Evolutionary conservation across 805 yeast species (phyloP), one percentile per base, ranked within the genome.

Genomic region (Pichia kluyveri): DNA sequence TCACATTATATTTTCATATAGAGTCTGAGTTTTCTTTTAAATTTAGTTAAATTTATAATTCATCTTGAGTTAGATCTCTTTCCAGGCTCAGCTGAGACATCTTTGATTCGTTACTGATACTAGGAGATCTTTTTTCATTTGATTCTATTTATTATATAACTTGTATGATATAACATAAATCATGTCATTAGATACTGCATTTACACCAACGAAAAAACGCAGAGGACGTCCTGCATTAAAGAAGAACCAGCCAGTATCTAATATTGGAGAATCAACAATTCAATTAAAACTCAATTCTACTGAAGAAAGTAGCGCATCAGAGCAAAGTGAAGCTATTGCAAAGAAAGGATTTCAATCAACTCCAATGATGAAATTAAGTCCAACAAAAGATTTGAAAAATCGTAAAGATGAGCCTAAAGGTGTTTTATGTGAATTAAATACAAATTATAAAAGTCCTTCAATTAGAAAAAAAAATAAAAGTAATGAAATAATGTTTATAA

Each of bases 301-400:
- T 7, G 40, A 37, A 9, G 34, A 43, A 11, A 41, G 54, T 34
- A 59, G 53, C 51, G 62, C 61, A 9, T 55, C 54, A 18, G 53
- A 54, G 26, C 54, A 57, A 40, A 60, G 65, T 8, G 63, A 65
- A 8, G 65, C 65, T 4, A 57, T 58, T 11, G 55, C 58, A 6
- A 55, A 55, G 39, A 60, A 61, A 46, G 66, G 63, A 17, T 54
- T 62, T 40, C 52, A 56, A 34, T 58, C 66, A 2, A 59, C 61
- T 8, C 66, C 67, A 8, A 57, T 62, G n/a, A 63, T 63, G 66
- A 56, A 56, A 34, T 54, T 63, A n/a, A 61, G 59, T 19, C 66
- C 65, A 5, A 43, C 44, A 4, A 47, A 47, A 32, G 36, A 34
- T 15, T 12, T 31, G 8, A 23, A 26, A 31, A 39, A 27, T 17